Evolutionary conservation across 352 stramenopile species (phyloP).

Genomic region (Phytophthora megakarya): DNA sequence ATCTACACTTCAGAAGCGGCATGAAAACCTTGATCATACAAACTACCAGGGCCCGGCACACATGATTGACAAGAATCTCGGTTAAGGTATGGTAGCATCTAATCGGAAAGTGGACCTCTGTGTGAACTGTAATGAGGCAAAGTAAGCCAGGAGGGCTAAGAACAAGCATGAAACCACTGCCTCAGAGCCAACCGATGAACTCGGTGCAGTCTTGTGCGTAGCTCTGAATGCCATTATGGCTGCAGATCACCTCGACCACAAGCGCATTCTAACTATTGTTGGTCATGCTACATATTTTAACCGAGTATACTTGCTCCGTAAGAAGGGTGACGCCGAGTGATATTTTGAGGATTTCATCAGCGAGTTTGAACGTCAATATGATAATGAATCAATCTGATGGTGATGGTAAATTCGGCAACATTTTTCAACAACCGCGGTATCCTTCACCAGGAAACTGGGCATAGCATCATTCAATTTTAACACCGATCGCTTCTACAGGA

Average conservation of each 20-base stretch:
- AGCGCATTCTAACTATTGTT: conserved; percentile 14
- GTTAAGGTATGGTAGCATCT: background rate
- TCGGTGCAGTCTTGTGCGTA: too few species aligned
- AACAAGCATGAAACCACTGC: too few species aligned
- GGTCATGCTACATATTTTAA: conserved; percentile 14
- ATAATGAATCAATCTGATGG: conserved; percentile 1
- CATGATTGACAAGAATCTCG: conserved; percentile 8
- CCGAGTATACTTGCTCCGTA: conserved; percentile 4
- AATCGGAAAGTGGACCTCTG: too few species aligned
- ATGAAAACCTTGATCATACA: background rate
- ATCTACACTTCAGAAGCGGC: too few species aligned
- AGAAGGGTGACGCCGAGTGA: conserved; percentile 2
- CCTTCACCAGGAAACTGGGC: background rate
- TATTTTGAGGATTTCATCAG: conserved; percentile 3
- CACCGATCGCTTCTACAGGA: conserved; percentile 11
- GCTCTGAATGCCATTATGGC: too few species aligned
- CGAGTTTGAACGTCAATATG: conserved; percentile 6
- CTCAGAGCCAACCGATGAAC: too few species aligned
- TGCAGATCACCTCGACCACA: too few species aligned
- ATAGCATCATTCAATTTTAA: conserved; percentile 14
- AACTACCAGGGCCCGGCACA: conserved; percentile 10
- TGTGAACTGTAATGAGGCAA: too few species aligned
- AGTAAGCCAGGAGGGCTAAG: too few species aligned
- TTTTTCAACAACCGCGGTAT: conserved; percentile 16
- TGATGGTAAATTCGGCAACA: conserved; percentile 14